Percentiles rank a stretch among this genome's conserved stretches.
phyloP scores from a whole-genome alignment of 2,329 filamentous ascomycete genomes.

The Fusarium decemcellulare region DNA sequence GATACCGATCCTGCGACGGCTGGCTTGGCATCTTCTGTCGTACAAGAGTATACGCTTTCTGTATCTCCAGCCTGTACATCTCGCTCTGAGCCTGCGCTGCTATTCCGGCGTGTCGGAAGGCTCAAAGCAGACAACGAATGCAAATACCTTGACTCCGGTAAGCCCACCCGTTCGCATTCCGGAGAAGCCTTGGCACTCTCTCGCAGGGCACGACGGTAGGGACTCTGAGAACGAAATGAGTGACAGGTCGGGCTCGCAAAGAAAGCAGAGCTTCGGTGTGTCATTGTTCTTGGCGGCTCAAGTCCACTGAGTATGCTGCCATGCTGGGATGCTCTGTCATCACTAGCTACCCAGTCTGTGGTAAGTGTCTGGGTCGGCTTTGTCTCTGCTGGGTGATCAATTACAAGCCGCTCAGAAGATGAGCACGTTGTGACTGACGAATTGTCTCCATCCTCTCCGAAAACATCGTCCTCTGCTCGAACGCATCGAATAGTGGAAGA shows the following conservation, averaged over 20 bases:
- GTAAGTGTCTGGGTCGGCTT: neutral
- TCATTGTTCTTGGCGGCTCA: constrained; percentile 49
- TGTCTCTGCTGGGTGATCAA: neutral
- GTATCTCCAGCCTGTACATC: constrained; percentile 57
- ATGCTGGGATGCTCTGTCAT: neutral
- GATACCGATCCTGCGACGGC: neutral
- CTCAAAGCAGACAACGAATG: constrained; percentile 57
- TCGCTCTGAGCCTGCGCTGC: constrained; percentile 56
- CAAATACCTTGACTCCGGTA: constrained; percentile 55
- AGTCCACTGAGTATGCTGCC: constrained; percentile 13
- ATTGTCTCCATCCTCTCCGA: constrained; percentile 34
- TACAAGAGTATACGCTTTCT: constrained; percentile 65
- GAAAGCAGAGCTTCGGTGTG: constrained; percentile 63
- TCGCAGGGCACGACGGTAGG: constrained; percentile 67
- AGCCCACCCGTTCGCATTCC: constrained; percentile 40
- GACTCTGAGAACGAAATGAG: constrained; percentile 68
- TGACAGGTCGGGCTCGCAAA: constrained; percentile 67
- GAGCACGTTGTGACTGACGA: neutral
- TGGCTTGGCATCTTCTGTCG: constrained; percentile 41
- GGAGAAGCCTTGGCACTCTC: constrained; percentile 60
- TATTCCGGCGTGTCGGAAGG: constrained; percentile 57
- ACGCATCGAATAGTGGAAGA: constrained; percentile 53
- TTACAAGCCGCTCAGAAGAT: constrained; percentile 10
- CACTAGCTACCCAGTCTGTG: neutral
- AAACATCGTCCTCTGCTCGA: constrained; percentile 52